Conservation (phyloP, 106 monocot species). For the Phalaenopsis aphrodite region DNA sequence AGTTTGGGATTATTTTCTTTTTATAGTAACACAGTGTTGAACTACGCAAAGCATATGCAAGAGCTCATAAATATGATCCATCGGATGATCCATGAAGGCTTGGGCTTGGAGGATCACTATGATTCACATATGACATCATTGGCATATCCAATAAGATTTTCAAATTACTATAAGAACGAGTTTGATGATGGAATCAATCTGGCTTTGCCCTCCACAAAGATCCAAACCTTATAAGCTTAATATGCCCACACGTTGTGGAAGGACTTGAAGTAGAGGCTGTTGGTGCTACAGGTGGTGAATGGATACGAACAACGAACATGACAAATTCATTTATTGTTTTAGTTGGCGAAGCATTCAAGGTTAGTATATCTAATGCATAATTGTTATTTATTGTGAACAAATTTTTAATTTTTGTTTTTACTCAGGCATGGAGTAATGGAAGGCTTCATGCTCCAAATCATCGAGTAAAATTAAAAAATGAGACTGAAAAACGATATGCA, state of each 20-base stretch:
- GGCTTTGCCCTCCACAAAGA: slow-evolving; percentile 15
- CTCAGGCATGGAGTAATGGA: slow-evolving; percentile 30
- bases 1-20: not conserved
- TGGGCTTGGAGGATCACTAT: slow-evolving; percentile 30
- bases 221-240: slow-evolving; percentile 2
- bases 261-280: slow-evolving; percentile 20
- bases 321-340: not conserved
- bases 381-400: not conserved
- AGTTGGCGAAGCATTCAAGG: not conserved
- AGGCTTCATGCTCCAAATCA: slow-evolving; percentile 13
- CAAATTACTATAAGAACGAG: slow-evolving; percentile 5
- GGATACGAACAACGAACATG: not conserved
- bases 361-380: not conserved
- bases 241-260: slow-evolving; percentile 7
- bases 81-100: slow-evolving; percentile 36
- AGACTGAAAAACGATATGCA: slow-evolving; percentile 2
- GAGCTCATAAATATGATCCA: slow-evolving; percentile 22
- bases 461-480: slow-evolving; percentile 1
- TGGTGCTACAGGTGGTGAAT: not conserved
- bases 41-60: slow-evolving; percentile 15
- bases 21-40: slow-evolving; percentile 18
- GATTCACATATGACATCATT: slow-evolving; percentile 4
- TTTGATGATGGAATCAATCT: not conserved
- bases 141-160: not conserved
- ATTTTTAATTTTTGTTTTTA: not conserved